Evolutionary conservation across 2,329 filamentous ascomycete genomes (phyloP).

Genomic region (Penicillium digitatum): DNA sequence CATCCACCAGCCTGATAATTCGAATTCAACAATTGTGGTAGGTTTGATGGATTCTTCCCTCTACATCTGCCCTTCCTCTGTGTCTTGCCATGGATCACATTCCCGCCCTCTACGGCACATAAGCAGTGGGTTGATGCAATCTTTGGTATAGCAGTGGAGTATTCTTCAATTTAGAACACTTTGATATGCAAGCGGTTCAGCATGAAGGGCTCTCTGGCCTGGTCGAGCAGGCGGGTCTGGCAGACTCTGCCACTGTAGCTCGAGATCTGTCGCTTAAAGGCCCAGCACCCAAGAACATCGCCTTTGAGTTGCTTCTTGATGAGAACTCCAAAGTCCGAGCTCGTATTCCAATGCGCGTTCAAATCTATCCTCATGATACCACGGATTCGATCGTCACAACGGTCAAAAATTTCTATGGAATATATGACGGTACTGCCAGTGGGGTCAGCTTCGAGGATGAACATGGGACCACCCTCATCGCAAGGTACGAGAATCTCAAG

Average conservation of each 20-base stretch:
- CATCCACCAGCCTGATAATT: constrained; percentile 28
- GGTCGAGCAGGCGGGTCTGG: constrained; percentile 30
- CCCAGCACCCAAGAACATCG: constrained; percentile 55
- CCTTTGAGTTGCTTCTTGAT: constrained; percentile 60
- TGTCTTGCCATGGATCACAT: constrained; percentile 27
- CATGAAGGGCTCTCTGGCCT: constrained; percentile 35
- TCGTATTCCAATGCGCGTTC: constrained; percentile 64
- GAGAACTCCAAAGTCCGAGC: constrained; percentile 56
- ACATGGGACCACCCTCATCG: constrained; percentile 83
- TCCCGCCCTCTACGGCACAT: constrained; percentile 22
- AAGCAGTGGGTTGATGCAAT: constrained; percentile 35
- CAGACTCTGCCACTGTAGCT: constrained; percentile 22
- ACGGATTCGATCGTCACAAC: constrained; percentile 97
- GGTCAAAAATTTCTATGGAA: constrained; percentile 97
- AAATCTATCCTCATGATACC: constrained; percentile 92
- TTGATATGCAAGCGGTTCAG: constrained; percentile 35
- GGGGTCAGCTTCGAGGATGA: constrained; percentile 95
- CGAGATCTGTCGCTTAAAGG: constrained; percentile 38
- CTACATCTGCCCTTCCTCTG: constrained; percentile 23
- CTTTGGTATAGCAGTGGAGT: constrained; percentile 32
- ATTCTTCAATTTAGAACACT: constrained; percentile 27
- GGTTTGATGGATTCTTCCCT: constrained; percentile 36
- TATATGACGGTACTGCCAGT: constrained; percentile 75
- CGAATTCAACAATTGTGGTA: constrained; percentile 34
- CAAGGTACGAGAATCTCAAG: constrained; percentile 90